Base-by-base conservation (phyloP, 2,329 filamentous ascomycete genomes). In the Colletotrichum paranaense region DNA sequence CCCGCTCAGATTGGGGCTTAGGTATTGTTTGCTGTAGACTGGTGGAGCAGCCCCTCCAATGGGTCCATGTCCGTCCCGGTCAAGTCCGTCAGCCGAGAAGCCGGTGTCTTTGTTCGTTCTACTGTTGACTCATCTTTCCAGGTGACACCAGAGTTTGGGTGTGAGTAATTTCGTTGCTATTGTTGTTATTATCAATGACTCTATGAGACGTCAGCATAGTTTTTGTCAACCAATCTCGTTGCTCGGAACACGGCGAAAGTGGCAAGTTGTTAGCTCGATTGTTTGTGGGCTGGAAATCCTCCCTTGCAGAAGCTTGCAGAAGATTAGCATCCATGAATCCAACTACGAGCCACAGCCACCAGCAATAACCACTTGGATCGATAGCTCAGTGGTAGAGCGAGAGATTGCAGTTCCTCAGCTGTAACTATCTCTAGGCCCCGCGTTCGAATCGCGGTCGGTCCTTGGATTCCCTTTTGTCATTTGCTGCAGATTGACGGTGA, bases 321-420 rank as follows among this genome's bases (percentile, higher is more conserved):
- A 42, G 2, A n/a, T 14, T 5, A 12, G 38, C 22, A 19, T 35
- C 4, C n/a, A 56, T 63, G 19, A 32, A 19, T 5, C 22, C 12
- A 4, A 3, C 9, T 42, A 5, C 19, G 1, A 5, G 1, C 4
- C 0, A 2, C 1, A 1, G 1, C 1, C 0, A 8, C 1, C 12
- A 32, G 0, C 2, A 16, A 28, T 1, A 28, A 42, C 65, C 22
- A 52, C 56, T 28, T 57, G 68, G 63, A 72, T 72, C 64, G 64
- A 68, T 72, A 72, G 68, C 68, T 72, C 64, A 62, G 68, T 72
- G 68, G 64, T 72, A 72, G 56, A 72, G 68, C 64, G 64, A 72
- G 68, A 72, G 64, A 68, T 72, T 72, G 64, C 68, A 72, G 68
- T 49, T 55, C 2, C 12, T 12, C 2, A 56, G 6, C 49, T 11